Percentiles rank a stretch among this genome's conserved stretches.
These are phyloP conservation scores for Cerioporus squamosus DNA, from an alignment of 1,284 basidiomycete species.

Conservation along the genomic window DNA sequence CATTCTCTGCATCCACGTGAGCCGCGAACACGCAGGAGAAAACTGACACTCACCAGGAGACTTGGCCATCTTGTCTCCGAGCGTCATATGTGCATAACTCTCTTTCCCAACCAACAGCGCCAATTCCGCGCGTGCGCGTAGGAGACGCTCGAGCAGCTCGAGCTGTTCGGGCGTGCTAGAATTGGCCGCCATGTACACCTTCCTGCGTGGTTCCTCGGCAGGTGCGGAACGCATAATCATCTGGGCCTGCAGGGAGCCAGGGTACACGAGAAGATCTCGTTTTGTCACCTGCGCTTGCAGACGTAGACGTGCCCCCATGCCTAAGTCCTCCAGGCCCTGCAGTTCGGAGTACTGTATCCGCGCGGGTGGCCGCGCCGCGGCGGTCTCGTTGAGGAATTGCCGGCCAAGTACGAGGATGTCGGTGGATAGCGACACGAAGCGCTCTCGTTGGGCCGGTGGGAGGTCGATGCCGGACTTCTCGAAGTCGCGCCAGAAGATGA, in stretches of 20 bases:
- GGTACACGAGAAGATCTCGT: conserved; percentile 75
- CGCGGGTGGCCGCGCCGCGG: conserved; percentile 63
- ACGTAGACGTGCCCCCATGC: conserved; percentile 69
- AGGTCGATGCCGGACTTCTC: conserved; percentile 96
- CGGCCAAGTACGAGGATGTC: conserved; percentile 90
- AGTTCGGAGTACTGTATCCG: conserved; percentile 69
- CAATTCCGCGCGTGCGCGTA: conserved; percentile 77
- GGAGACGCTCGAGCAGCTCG: conserved; percentile 74
- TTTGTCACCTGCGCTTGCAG: conserved; percentile 77
- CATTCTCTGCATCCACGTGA: conserved; percentile 66
- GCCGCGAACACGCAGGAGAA: not conserved
- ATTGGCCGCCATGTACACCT: conserved; percentile 80
- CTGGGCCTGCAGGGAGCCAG: conserved; percentile 87
- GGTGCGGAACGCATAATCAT: conserved; percentile 91
- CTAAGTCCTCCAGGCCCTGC: conserved; percentile 68
- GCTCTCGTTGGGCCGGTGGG: conserved; percentile 74
- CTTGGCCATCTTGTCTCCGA: conserved; percentile 95
- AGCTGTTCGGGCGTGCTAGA: conserved; percentile 74
- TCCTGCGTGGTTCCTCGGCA: conserved; percentile 78
- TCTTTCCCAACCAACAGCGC: conserved; percentile 82
- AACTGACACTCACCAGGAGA: conserved; percentile 63
- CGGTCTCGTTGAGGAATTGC: conserved; percentile 77
- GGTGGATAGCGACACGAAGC: conserved; percentile 91
- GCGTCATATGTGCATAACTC: conserved; percentile 83
- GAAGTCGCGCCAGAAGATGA: conserved; percentile 96